Conservation (phyloP, 179 eudicot species). For the Gypsophila paniculata region DNA sequence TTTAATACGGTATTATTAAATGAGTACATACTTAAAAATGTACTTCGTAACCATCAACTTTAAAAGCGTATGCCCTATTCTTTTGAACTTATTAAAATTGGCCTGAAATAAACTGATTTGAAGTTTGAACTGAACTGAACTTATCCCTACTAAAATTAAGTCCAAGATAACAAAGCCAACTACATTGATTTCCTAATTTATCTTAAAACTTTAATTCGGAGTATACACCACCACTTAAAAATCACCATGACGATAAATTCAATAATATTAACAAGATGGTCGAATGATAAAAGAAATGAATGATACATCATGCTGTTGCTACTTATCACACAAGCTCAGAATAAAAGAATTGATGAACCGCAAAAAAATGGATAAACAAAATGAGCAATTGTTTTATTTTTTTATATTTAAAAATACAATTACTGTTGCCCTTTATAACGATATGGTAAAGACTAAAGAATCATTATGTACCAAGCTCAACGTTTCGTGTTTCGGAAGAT, state of each 20-base stretch:
- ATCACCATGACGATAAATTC: background rate
- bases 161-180: too few species aligned
- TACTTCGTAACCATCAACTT: too few species aligned
- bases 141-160: too few species aligned
- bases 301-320: background rate
- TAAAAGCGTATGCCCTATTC: too few species aligned
- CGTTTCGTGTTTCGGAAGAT: background rate
- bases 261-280: background rate
- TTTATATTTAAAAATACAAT: slow-evolving; percentile 17
- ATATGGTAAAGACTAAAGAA: slow-evolving; percentile 1
- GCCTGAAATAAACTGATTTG: too few species aligned
- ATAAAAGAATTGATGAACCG: background rate
- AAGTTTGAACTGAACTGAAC: too few species aligned
- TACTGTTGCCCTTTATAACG: slow-evolving; percentile 14
- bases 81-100: too few species aligned
- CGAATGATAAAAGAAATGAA: background rate
- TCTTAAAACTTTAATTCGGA: too few species aligned
- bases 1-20: too few species aligned
- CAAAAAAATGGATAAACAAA: background rate
- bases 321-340: background rate
- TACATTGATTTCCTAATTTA: too few species aligned
- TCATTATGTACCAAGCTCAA: slow-evolving; percentile 10
- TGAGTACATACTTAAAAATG: too few species aligned
- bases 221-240: too few species aligned
- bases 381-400: background rate